A percentile compares a stretch with the other conserved stretches of the same genome.
Evolutionary conservation across 306 rosid species (phyloP).

Genomic region (Cucurbita ficifolia): DNA sequence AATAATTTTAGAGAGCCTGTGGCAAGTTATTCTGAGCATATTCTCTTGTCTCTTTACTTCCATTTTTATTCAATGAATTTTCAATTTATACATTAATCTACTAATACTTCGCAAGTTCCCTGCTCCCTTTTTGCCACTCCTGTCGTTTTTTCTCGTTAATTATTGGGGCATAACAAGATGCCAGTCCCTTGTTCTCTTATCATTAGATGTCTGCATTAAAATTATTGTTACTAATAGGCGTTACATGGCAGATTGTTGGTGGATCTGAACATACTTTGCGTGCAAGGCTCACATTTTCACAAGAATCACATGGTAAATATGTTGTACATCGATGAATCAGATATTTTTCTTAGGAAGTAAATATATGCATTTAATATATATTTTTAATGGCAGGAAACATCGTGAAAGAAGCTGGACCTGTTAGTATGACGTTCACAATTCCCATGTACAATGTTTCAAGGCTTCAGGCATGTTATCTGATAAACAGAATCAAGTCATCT

Average conservation of each 20-base stretch:
- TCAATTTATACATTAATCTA: background rate
- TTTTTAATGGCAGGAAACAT: slow-evolving; percentile 49
- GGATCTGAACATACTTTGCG: slow-evolving; percentile 86
- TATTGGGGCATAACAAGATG: background rate
- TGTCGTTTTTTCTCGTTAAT: background rate
- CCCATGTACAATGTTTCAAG: slow-evolving; percentile 86
- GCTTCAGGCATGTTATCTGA: slow-evolving; percentile 47
- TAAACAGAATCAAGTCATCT: background rate
- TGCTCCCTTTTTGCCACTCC: background rate
- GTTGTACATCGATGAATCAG: background rate
- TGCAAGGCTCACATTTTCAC: slow-evolving; percentile 75
- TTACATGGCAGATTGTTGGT: slow-evolving; percentile 61
- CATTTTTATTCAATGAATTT: background rate
- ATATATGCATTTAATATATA: background rate
- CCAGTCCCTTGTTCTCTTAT: background rate
- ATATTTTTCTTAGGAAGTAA: background rate
- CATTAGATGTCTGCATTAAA: background rate
- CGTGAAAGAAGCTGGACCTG: slow-evolving; percentile 87
- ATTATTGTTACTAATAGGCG: slow-evolving; percentile 7
- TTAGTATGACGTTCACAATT: slow-evolving; percentile 86
- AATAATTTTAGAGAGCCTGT: background rate
- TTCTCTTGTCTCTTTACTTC: background rate
- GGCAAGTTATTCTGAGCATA: background rate
- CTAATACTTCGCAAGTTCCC: background rate
- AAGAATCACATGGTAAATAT: slow-evolving; percentile 54